These are phyloP conservation scores for Xylariaceae sp. DNA, from an alignment of 2,329 filamentous ascomycete genomes.

Conservation along the genomic window DNA sequence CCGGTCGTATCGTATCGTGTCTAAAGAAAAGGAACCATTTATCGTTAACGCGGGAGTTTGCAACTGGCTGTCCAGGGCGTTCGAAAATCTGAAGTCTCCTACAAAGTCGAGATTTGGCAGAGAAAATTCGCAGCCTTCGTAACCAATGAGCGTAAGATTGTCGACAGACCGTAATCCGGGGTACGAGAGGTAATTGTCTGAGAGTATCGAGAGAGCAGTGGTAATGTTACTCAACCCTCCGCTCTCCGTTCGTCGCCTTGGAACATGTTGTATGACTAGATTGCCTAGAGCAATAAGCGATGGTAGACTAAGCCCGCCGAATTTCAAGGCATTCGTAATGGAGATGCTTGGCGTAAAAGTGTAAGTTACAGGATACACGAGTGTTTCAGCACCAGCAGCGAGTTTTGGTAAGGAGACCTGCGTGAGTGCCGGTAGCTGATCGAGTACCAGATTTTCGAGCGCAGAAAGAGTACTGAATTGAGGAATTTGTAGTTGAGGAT, in stretches of 20 bases:
- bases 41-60: neutral
- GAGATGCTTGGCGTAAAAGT: slow-evolving; percentile 2
- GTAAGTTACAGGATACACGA: slow-evolving; percentile 4
- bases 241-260: neutral
- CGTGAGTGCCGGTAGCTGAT: slow-evolving; percentile 1
- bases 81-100: slow-evolving; percentile 1
- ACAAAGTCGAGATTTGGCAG: neutral
- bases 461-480: neutral
- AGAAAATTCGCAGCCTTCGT: neutral
- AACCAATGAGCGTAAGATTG: neutral
- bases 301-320: slow-evolving; percentile 4
- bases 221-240: slow-evolving; percentile 1
- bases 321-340: neutral
- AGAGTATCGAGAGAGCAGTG: neutral
- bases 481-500: neutral
- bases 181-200: neutral
- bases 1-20: neutral
- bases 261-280: neutral
- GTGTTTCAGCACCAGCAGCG: neutral
- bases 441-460: neutral
- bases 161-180: neutral
- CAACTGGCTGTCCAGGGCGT: neutral
- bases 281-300: neutral
- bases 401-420: slow-evolving; percentile 4
- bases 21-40: neutral